A percentile compares a stretch with the other conserved stretches of the same genome.
phyloP scores from a whole-genome alignment of 148 eudicot species.

The Suaeda aralocaspica region DNA sequence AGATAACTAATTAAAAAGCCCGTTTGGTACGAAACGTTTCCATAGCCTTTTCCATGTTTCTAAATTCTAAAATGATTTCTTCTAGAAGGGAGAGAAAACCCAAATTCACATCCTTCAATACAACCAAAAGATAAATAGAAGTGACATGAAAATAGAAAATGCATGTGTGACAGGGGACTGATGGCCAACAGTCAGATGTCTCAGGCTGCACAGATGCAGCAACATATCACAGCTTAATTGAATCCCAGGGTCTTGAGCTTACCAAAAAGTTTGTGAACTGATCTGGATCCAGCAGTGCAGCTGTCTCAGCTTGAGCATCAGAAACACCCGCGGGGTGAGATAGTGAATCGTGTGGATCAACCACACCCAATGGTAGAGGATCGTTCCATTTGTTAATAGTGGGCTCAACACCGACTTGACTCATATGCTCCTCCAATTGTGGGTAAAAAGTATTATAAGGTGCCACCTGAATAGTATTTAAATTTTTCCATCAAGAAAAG shows the following conservation, averaged over 20 bases:
- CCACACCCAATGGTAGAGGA: constrained; percentile 74
- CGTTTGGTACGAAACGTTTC: background rate
- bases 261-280: constrained; percentile 89
- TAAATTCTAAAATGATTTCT: background rate
- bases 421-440: constrained; percentile 91
- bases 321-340: constrained; percentile 95
- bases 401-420: constrained; percentile 76
- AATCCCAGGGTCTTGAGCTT: constrained; percentile 18
- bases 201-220: background rate
- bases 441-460: constrained; percentile 89
- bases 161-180: background rate
- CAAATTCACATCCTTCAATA: background rate
- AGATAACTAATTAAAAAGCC: background rate
- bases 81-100: background rate
- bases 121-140: background rate
- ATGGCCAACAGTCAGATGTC: background rate
- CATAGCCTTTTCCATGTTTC: background rate
- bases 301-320: constrained; percentile 94
- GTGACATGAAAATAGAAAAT: background rate
- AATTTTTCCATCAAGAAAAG: constrained; percentile 1
- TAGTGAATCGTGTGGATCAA: constrained; percentile 93
- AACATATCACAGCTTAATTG: background rate
- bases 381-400: constrained; percentile 85
- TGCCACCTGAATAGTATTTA: constrained; percentile 56
- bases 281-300: constrained; percentile 79